Conservation (phyloP, 768 basidiomycete genomes). For the Mycena alexandri region DNA sequence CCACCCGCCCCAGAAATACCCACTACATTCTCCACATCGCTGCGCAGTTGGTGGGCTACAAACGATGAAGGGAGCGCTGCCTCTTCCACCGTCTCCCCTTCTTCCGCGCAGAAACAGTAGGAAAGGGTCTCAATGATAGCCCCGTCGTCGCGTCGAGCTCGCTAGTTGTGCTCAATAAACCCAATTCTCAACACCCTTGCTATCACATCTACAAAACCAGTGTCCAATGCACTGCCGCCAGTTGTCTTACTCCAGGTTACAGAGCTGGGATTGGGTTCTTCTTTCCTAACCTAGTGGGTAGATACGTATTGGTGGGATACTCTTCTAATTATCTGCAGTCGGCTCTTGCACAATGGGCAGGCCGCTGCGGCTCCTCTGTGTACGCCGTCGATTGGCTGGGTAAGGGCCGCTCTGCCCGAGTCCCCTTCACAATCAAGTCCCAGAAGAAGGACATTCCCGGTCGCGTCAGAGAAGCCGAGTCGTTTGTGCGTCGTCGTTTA, state of each 20-base stretch:
- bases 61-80: conserved; percentile 82
- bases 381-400: conserved; percentile 97
- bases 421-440: conserved; percentile 81
- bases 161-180: conserved; percentile 67
- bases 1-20: conserved; percentile 82
- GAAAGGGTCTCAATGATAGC: conserved; percentile 46
- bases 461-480: conserved; percentile 88
- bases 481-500: conserved; percentile 58
- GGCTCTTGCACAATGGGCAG: conserved; percentile 80
- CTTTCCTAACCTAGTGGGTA: conserved; percentile 73
- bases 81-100: conserved; percentile 74
- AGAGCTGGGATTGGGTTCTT: conserved; percentile 95
- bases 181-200: conserved; percentile 83
- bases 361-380: conserved; percentile 71
- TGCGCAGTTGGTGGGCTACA: conserved; percentile 82
- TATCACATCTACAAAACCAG: conserved; percentile 69
- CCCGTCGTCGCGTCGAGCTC: conserved; percentile 71
- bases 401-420: conserved; percentile 93
- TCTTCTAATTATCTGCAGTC: conserved; percentile 41
- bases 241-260: conserved; percentile 89
- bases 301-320: too few relatives aligned
- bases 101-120: conserved; percentile 57
- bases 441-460: conserved; percentile 73
- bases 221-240: conserved; percentile 71
- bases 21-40: conserved; percentile 67